These are phyloP conservation scores for Capsicum baccatum DNA, from an alignment of 257 asterid genomes.

Conservation along the genomic window DNA sequence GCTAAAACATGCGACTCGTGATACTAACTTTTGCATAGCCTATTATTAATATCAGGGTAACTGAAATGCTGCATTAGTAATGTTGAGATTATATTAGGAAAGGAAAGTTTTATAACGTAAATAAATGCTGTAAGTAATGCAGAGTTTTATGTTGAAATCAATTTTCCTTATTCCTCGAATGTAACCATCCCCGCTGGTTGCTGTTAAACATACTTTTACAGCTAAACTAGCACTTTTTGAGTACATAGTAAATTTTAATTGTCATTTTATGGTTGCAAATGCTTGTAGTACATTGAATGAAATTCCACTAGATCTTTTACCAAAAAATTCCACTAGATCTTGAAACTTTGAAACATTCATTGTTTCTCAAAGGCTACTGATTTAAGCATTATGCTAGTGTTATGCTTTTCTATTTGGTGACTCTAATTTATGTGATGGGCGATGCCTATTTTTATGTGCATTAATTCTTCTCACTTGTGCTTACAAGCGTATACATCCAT, in stretches of 20 bases:
- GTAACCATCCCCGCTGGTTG: not conserved
- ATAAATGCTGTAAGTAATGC: not conserved
- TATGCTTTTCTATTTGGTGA: not conserved
- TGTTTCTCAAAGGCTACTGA: not conserved
- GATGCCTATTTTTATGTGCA: not conserved
- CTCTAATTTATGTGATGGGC: not conserved
- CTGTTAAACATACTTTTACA: not conserved
- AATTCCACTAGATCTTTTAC: not conserved
- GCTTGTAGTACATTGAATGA: not conserved
- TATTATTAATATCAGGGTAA: not conserved
- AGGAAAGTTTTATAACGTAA: not conserved
- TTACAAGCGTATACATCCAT: not conserved
- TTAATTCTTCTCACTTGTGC: not conserved
- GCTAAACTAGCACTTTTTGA: not conserved
- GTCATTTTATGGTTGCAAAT: constrained; percentile 5
- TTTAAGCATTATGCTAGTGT: not conserved
- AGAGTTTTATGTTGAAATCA: not conserved
- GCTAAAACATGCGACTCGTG: not conserved
- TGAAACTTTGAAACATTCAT: not conserved
- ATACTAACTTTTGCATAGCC: not conserved
- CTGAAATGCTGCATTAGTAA: not conserved
- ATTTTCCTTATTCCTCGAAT: not conserved
- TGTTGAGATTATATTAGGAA: not conserved
- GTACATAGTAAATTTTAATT: not conserved
- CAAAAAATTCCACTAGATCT: no score